These are phyloP conservation scores for Meira miltonrushii DNA, from an alignment of 1,284 basidiomycete species.

Conservation along the genomic window DNA sequence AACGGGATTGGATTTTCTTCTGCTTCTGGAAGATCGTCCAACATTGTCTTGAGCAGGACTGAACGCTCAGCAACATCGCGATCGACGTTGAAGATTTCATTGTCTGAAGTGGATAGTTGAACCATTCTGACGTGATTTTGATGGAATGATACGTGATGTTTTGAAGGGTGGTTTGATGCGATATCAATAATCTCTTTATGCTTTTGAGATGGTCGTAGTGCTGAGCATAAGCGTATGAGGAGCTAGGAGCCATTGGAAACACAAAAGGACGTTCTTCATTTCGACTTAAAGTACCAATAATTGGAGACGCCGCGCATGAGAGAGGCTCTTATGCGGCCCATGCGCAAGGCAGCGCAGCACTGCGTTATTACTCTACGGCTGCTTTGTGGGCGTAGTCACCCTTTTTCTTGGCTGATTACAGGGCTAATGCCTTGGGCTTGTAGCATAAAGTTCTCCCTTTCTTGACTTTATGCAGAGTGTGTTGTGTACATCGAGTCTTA, in stretches of 20 bases:
- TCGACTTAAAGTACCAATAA: not conserved
- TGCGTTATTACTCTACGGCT: too few species aligned
- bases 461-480: too few species aligned
- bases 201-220: too few species aligned
- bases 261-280: not conserved
- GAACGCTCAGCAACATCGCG: constrained; percentile 90
- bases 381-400: too few species aligned
- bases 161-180: not conserved
- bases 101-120: constrained; percentile 68
- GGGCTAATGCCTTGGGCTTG: too few species aligned
- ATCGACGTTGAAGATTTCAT: constrained; percentile 88
- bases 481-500: too few species aligned
- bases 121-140: constrained; percentile 25
- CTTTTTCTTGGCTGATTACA: too few species aligned
- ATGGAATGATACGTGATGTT: not conserved
- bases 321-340: too few species aligned
- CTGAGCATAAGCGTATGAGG: too few species aligned
- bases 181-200: not conserved
- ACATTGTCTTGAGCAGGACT: constrained; percentile 98
- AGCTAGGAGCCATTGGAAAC: too few species aligned
- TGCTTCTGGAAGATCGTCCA: constrained; percentile 61
- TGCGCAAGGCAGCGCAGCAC: too few species aligned
- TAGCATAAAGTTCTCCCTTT: too few species aligned
- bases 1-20: constrained; percentile 77
- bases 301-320: not conserved